Conservation (phyloP, 208 protist species). For the Spongospora subterranea region DNA sequence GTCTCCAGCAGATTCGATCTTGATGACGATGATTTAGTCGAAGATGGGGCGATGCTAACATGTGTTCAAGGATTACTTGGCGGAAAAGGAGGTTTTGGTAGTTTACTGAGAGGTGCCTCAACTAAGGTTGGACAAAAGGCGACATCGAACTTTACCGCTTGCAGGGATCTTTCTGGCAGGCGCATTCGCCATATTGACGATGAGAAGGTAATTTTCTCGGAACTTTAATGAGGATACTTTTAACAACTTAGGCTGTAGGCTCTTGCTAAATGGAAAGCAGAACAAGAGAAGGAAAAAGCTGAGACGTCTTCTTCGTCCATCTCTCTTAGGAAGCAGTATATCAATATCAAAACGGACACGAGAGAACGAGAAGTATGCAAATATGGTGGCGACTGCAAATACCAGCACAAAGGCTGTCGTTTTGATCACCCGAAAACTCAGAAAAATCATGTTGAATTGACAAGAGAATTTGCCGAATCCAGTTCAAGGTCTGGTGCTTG, state of each 20-base stretch:
- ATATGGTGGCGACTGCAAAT: slow-evolving; percentile 27
- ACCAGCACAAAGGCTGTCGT: slow-evolving; percentile 8
- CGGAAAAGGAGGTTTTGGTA: slow-evolving; percentile 35
- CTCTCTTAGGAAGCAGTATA: background rate
- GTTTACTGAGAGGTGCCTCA: slow-evolving; percentile 24
- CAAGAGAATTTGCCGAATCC: background rate
- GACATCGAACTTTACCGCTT: slow-evolving; percentile 27
- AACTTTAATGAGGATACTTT: background rate
- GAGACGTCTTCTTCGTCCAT: background rate
- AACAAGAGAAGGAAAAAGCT: background rate
- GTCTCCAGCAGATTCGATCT: background rate
- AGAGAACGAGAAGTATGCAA: slow-evolving; percentile 17
- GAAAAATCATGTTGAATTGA: background rate
- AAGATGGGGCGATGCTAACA: background rate
- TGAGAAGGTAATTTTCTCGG: background rate
- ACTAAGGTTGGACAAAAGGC: slow-evolving; percentile 48
- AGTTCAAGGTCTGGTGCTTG: background rate
- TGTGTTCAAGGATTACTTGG: background rate
- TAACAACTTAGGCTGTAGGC: background rate
- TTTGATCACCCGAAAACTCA: background rate
- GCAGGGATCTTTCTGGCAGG: slow-evolving; percentile 28
- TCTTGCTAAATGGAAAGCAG: slow-evolving; percentile 17
- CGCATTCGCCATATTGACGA: slow-evolving; percentile 44
- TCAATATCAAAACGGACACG: background rate
- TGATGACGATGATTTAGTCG: background rate